Base-by-base conservation (phyloP, 2,329 filamentous ascomycete species). In the Pseudogymnoascus sp. region DNA sequence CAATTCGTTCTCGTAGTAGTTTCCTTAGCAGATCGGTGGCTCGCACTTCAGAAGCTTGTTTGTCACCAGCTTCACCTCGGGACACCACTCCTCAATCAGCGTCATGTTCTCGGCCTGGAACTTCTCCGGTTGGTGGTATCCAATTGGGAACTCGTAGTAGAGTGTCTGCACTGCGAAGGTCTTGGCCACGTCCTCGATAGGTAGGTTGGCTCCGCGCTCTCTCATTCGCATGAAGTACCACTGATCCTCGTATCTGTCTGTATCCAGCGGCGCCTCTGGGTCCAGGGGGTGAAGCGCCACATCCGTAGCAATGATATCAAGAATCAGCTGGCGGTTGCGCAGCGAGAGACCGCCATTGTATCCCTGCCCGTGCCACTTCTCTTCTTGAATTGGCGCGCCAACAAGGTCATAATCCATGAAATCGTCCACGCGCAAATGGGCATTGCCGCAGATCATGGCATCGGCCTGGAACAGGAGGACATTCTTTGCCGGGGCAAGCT, bases 311-410 rank as follows among this genome's bases (percentile, higher is more conserved):
- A 65, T 35, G n/a, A 68, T 63, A 35, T 64, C 61, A 32, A 74
- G 57, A 22, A 72, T 68, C 66, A 69, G 67, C 11, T 62, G 62
- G 8, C 69, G 65, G 63, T 73, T 73, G 37, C 73, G 67, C 50
- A 75, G 61, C 0, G 67, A 70, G 32, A 72, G 57, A 16, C 67
- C 65, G 61, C 66, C 73, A 62, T 73, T 74, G 62, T 67, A 72
- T 2, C 58, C 62, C 20, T 61, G 47, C 1, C 62, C 65, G 20
- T 66, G 7, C 4, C 63, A 61, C 25, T 28, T 28, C 18, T 66
- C 63, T 3, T 65, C 62, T 32, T 65, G 63, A 20, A 75, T 67
- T 1, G 72, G 71, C 4, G 74, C 73, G 0, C 70, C 72, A 59
- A 74, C 70, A 41, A 71, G 71, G 37, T 71, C 69, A 61, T 66